Percentiles rank a stretch among this genome's conserved stretches.
These are phyloP conservation scores for Mycocentrospora acerina DNA, from an alignment of 2,329 filamentous ascomycete genomes.

Conservation along the genomic window DNA sequence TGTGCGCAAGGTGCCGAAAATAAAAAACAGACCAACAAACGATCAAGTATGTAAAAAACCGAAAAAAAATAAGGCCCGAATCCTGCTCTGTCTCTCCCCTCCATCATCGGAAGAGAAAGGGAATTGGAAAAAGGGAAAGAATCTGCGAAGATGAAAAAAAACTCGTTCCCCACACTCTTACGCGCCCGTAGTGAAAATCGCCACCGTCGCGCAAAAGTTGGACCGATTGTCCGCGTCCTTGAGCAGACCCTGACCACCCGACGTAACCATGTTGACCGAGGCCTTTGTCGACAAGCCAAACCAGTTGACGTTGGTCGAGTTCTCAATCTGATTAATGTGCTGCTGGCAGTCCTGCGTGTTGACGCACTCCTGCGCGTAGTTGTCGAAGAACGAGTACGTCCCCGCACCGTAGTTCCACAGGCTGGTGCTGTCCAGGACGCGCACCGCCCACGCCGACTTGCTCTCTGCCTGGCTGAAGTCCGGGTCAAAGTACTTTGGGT, in stretches of 20 bases:
- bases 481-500: conserved; percentile 47
- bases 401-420: conserved; percentile 52
- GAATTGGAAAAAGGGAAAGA: conserved; percentile 15
- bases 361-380: conserved; percentile 56
- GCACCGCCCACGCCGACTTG: conserved; percentile 51
- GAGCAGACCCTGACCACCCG: conserved; percentile 37
- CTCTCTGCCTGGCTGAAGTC: conserved; percentile 39
- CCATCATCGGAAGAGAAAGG: not conserved
- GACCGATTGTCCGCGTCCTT: conserved; percentile 49
- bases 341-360: conserved; percentile 52
- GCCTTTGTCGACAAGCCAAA: conserved; percentile 54
- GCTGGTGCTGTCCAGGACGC: conserved; percentile 42
- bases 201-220: conserved; percentile 53
- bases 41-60: too few relatives aligned
- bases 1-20: not conserved
- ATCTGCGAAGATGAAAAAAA: conserved; percentile 7
- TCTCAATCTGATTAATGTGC: conserved; percentile 51
- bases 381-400: conserved; percentile 62
- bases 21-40: too few relatives aligned
- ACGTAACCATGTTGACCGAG: conserved; percentile 52
- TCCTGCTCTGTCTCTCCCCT: conserved; percentile 5
- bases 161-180: conserved; percentile 6
- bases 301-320: conserved; percentile 46
- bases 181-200: conserved; percentile 34
- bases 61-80: conserved; percentile 17